Conservation (phyloP, 1,284 basidiomycete species). For the Paramarasmius palmivorus region DNA sequence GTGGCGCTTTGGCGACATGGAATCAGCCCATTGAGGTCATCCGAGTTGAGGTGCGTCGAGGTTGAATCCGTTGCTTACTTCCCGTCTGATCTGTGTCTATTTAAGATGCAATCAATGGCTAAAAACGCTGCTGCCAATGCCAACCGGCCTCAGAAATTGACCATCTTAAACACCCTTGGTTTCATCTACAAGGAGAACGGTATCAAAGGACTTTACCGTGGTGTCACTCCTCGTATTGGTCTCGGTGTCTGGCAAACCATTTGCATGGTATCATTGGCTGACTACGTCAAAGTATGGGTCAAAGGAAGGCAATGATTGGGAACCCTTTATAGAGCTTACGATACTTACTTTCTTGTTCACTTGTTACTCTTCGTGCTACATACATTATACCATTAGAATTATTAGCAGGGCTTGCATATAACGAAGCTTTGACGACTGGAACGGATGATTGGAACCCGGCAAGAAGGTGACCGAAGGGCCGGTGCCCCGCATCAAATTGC, state of each 20-base stretch:
- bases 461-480: too few relatives aligned
- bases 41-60: conserved; percentile 74
- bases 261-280: conserved; percentile 98
- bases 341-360: background rate
- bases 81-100: conserved; percentile 6
- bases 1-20: conserved; percentile 97
- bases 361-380: too few relatives aligned
- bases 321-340: background rate
- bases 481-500: too few relatives aligned
- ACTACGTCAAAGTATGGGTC: conserved; percentile 86
- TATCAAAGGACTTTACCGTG: conserved; percentile 95
- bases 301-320: conserved; percentile 17
- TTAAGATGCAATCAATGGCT: conserved; percentile 99
- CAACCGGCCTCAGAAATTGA: conserved; percentile 88
- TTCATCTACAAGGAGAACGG: conserved; percentile 98
- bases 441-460: too few relatives aligned
- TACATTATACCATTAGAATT: too few relatives aligned
- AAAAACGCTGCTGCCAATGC: conserved; percentile 71
- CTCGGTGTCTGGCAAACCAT: conserved; percentile 97
- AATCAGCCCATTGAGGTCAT: conserved; percentile 99
- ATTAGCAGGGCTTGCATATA: too few relatives aligned
- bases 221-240: conserved; percentile 95
- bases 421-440: too few relatives aligned
- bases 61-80: too few relatives aligned
- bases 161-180: conserved; percentile 85